phyloP scores from a whole-genome alignment of 2,329 filamentous ascomycete species.

The Dactylellina cionopaga region DNA sequence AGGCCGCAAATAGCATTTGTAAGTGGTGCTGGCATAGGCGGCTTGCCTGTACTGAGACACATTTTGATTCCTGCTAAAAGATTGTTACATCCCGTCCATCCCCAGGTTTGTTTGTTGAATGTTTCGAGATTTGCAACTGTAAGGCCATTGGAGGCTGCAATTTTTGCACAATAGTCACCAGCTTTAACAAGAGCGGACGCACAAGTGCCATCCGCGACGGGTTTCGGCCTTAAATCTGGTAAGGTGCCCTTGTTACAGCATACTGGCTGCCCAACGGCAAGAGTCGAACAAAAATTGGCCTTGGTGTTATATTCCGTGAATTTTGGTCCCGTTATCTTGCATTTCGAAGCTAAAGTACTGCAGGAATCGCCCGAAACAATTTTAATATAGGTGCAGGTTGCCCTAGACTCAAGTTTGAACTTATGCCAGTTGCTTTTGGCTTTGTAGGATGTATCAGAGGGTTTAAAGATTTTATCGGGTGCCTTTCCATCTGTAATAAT shows the following conservation, averaged over 20 bases:
- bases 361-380: slow-evolving; percentile 54
- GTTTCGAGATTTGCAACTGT: slow-evolving; percentile 48
- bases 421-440: slow-evolving; percentile 18
- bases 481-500: not conserved
- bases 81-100: slow-evolving; percentile 59
- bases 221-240: slow-evolving; percentile 59
- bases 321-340: slow-evolving; percentile 55
- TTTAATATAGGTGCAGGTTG: slow-evolving; percentile 19
- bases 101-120: slow-evolving; percentile 61
- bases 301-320: slow-evolving; percentile 58
- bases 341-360: slow-evolving; percentile 55
- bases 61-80: slow-evolving; percentile 58
- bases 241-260: slow-evolving; percentile 61
- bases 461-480: not conserved
- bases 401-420: not conserved
- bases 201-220: slow-evolving; percentile 60
- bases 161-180: slow-evolving; percentile 59
- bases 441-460: not conserved
- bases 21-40: slow-evolving; percentile 59
- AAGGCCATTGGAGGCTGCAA: slow-evolving; percentile 56
- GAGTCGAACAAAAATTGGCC: slow-evolving; percentile 58
- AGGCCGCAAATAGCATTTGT: slow-evolving; percentile 60
- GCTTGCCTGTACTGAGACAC: slow-evolving; percentile 59
- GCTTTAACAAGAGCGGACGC: slow-evolving; percentile 58
- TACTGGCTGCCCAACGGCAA: slow-evolving; percentile 58